A percentile compares a stretch with the other conserved stretches of the same genome.
These are phyloP conservation scores for Verticillium zaregamsianum DNA, from an alignment of 2,329 filamentous ascomycete species.

Conservation along the genomic window DNA sequence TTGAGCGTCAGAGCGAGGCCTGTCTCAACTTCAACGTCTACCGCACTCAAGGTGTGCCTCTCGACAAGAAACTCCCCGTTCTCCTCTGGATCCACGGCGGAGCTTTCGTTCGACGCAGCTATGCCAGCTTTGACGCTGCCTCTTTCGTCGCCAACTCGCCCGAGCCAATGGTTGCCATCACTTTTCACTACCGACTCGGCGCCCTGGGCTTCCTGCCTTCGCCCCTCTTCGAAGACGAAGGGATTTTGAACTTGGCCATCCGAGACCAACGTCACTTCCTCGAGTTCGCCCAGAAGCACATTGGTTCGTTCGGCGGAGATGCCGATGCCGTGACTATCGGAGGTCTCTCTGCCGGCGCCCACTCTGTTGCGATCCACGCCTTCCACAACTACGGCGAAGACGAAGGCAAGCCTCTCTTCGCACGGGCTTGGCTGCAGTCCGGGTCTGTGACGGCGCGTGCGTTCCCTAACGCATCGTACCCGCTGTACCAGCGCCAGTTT, in stretches of 20 bases:
- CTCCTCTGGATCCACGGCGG: slow-evolving; percentile 13
- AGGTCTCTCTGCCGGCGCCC: slow-evolving; percentile 49
- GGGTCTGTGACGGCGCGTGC: slow-evolving; percentile 31
- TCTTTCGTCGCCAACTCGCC: slow-evolving; percentile 20
- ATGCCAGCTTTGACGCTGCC: slow-evolving; percentile 9
- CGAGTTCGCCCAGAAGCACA: slow-evolving; percentile 49
- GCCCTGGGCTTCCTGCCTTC: slow-evolving; percentile 39
- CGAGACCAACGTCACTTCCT: slow-evolving; percentile 48
- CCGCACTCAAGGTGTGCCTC: slow-evolving; percentile 22
- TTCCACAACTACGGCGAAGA: slow-evolving; percentile 32
- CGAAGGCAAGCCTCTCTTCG: slow-evolving; percentile 24
- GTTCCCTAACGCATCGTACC: slow-evolving; percentile 29
- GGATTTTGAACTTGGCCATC: slow-evolving; percentile 47
- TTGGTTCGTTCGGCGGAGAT: slow-evolving; percentile 50
- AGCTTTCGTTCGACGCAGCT: not conserved
- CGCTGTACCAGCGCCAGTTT: slow-evolving; percentile 29
- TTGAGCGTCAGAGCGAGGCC: slow-evolving; percentile 2
- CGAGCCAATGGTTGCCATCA: slow-evolving; percentile 20
- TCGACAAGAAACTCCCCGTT: slow-evolving; percentile 12
- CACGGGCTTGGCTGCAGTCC: slow-evolving; percentile 28
- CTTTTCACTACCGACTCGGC: slow-evolving; percentile 20
- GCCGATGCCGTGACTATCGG: slow-evolving; percentile 46
- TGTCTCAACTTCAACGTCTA: slow-evolving; percentile 11
- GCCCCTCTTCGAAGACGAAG: slow-evolving; percentile 27
- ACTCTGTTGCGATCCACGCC: slow-evolving; percentile 32